These are phyloP conservation scores for Cucurbitaria berberidis DNA, from an alignment of 2,329 filamentous ascomycete genomes.

Conservation along the genomic window DNA sequence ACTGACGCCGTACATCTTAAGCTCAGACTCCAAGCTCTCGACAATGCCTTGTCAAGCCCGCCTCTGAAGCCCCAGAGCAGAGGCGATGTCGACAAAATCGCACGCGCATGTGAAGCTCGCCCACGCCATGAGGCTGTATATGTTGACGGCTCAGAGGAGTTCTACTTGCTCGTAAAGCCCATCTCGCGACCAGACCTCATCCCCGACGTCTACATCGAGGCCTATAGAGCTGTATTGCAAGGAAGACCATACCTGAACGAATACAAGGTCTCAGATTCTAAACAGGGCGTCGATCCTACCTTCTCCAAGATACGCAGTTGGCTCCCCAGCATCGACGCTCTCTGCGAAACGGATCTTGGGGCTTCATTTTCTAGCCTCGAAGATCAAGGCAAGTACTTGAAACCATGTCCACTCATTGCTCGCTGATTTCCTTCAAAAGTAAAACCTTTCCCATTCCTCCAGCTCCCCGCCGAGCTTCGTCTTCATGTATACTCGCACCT, in stretches of 20 bases:
- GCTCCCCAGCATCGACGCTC: conserved; percentile 22
- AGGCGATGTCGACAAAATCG: conserved; percentile 4
- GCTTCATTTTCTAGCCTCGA: conserved; percentile 17
- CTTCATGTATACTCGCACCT: conserved; percentile 26
- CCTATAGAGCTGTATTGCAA: conserved; percentile 21
- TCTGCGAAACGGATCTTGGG: conserved; percentile 24
- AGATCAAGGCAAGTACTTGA: conserved; percentile 16
- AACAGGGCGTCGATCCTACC: conserved; percentile 21
- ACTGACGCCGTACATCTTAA: conserved; percentile 26
- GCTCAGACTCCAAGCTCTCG: conserved; percentile 28
- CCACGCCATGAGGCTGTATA: conserved; percentile 19
- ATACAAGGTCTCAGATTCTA: conserved; percentile 12
- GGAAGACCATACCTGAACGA: conserved; percentile 23
- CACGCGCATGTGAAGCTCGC: conserved; percentile 7
- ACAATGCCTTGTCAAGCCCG: conserved; percentile 10
- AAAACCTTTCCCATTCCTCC: conserved; percentile 28
- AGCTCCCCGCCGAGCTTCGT: conserved; percentile 32
- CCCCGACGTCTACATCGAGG: conserved; percentile 23
- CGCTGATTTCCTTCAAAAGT: conserved; percentile 9
- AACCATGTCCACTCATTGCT: neutral
- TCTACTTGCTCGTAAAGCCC: conserved; percentile 21
- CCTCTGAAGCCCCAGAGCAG: conserved; percentile 2
- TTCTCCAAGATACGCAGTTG: conserved; percentile 29
- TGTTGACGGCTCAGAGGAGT: conserved; percentile 24
- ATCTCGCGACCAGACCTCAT: conserved; percentile 27